These are phyloP conservation scores for Patellaria atrata DNA, from an alignment of 495 filamentous ascomycete species.

Conservation along the genomic window DNA sequence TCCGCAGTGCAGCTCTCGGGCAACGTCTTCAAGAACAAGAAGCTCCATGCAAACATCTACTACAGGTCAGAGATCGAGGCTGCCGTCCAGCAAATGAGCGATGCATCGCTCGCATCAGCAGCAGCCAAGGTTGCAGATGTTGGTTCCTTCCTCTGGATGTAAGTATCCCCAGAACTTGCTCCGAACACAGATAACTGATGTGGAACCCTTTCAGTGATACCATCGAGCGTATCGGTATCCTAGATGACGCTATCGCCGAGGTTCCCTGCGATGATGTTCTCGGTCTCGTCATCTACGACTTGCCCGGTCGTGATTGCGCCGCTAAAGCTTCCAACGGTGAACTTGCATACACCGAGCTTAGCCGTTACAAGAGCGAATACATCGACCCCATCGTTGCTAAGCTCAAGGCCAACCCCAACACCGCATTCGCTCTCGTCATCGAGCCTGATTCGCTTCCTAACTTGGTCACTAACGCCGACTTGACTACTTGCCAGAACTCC, in stretches of 20 bases:
- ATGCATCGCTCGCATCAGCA: constrained; percentile 26
- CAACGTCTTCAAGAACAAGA: constrained; percentile 41
- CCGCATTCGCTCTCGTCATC: constrained; percentile 39
- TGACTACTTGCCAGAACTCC: constrained; percentile 48
- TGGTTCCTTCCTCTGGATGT: constrained; percentile 60
- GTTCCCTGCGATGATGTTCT: constrained; percentile 18
- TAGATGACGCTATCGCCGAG: constrained; percentile 13
- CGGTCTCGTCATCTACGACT: constrained; percentile 51
- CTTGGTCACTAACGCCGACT: constrained; percentile 58
- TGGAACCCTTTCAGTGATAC: constrained; percentile 9
- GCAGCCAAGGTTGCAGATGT: constrained; percentile 46
- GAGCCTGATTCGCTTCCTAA: constrained; percentile 75
- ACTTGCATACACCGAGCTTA: constrained; percentile 44
- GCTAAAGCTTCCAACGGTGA: constrained; percentile 67
- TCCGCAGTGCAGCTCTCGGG: constrained; percentile 38
- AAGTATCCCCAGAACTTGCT: constrained; percentile 20
- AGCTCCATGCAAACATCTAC: constrained; percentile 41
- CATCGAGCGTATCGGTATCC: constrained; percentile 9
- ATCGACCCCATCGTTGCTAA: constrained; percentile 51
- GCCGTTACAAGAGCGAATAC: constrained; percentile 50
- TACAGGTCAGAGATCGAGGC: constrained; percentile 40
- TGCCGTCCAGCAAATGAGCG: constrained; percentile 27
- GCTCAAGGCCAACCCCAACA: constrained; percentile 39
- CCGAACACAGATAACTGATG: neutral
- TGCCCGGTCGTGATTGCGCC: constrained; percentile 66